Conservation (phyloP, 2,329 filamentous ascomycete genomes). For the Sphaerulina populicola region DNA sequence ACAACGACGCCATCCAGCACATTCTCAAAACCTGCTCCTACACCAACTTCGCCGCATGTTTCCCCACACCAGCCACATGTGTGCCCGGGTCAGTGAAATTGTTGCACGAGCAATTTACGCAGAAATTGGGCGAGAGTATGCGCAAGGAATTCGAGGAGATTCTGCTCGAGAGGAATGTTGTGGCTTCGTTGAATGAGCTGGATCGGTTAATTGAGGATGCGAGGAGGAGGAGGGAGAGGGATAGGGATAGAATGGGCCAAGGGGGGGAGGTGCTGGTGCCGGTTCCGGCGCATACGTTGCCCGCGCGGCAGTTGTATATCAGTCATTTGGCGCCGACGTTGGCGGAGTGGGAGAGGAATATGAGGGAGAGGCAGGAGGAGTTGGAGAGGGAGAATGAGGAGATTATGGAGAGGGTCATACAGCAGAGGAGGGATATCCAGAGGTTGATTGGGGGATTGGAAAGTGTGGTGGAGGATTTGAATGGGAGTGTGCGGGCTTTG, state of each 20-base stretch:
- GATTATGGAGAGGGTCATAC: slow-evolving; percentile 44
- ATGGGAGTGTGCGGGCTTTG: slow-evolving; percentile 41
- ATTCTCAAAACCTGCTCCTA: slow-evolving; percentile 55
- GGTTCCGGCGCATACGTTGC: slow-evolving; percentile 50
- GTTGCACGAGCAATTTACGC: slow-evolving; percentile 52
- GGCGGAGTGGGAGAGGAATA: slow-evolving; percentile 41
- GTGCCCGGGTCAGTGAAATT: slow-evolving; percentile 49
- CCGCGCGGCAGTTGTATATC: slow-evolving; percentile 48
- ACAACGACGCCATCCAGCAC: slow-evolving; percentile 50
- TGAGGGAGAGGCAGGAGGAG: slow-evolving; percentile 44
- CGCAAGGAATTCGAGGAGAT: slow-evolving; percentile 53
- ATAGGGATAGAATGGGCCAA: slow-evolving; percentile 25
- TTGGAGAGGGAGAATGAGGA: slow-evolving; percentile 48
- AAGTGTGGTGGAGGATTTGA: slow-evolving; percentile 49
- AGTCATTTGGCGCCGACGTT: slow-evolving; percentile 54
- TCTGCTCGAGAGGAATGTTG: slow-evolving; percentile 48
- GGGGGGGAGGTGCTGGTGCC: slow-evolving; percentile 29
- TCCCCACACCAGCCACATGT: slow-evolving; percentile 53
- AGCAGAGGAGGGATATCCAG: slow-evolving; percentile 52
- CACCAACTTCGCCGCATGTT: slow-evolving; percentile 55
- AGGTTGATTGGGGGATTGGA: slow-evolving; percentile 48
- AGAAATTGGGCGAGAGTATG: slow-evolving; percentile 48
- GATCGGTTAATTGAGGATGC: slow-evolving; percentile 54
- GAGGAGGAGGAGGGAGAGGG: slow-evolving; percentile 42
- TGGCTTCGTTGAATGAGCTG: slow-evolving; percentile 52